Evolutionary conservation across 2,329 filamentous ascomycete genomes (phyloP), one percentile per base, ranked within the genome.

Genomic region (Fulvia fulva): DNA sequence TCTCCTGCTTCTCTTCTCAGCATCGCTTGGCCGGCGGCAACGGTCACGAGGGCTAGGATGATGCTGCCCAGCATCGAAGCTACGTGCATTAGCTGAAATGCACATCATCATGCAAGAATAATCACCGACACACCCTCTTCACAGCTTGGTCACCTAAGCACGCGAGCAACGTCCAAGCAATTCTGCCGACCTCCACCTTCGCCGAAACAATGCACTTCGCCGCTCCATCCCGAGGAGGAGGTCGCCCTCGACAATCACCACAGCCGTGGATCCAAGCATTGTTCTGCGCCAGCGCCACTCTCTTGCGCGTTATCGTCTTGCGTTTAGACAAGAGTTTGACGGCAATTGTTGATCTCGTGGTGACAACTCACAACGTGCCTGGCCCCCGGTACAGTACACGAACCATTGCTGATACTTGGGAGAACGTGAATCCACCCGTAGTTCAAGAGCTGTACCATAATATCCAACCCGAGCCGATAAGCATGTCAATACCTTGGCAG

Each of bases 151-250:
- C 37, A 41, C 8, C 37, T 7, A 41, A 41, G 37, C 14, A n/a
- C 19, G 14, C 37, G 19, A 41, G 37, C 37, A 19, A n/a, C 37
- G 37, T 19, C 37, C 37, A 41, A 41, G 37, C 37, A 41, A 19
- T 41, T 41, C 37, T n/a, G 3, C n/a, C 9, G 16, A n/a, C 37
- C 14, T 32, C 47, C 47, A 50, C 47, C 19, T 50, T 21, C 26
- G 26, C 47, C 47, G 47, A 50, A 32, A 32, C 47, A 25, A 50
- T 50, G 47, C 47, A 50, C n/a, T 26, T 50, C 47, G 47, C 25
- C 47, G 47, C 44, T 47, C 19, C 5, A 47, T 47, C 44, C 22
- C 25, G 44, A 47, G 37, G 3, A n/a, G n/a, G 16, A 47, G 25
- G 44, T 47, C 1, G 21, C 44, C 44, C 47, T 50, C 47, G 47